Conservation (phyloP, 129 eudicot species). For the Sambucus nigra region DNA sequence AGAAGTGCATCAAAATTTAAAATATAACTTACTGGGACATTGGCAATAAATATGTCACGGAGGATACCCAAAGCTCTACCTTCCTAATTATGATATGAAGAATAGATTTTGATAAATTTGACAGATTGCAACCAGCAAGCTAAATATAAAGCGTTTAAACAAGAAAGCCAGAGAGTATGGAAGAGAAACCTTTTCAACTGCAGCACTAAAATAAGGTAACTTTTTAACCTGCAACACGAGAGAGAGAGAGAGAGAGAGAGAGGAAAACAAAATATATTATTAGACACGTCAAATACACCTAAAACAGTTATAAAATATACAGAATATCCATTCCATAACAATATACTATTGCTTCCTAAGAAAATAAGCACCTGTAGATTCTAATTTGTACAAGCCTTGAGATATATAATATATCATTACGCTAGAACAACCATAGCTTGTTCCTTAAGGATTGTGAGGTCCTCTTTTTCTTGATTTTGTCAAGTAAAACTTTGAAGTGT, state of each 20-base stretch:
- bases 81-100: constrained; percentile 34
- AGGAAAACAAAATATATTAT: constrained; percentile 4
- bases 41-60: constrained; percentile 68
- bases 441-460: no score
- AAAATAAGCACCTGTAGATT: no score
- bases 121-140: constrained; percentile 2
- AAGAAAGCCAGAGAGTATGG: background rate
- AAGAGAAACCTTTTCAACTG: constrained; percentile 28
- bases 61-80: constrained; percentile 64
- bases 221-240: constrained; percentile 44
- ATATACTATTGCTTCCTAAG: no score
- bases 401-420: no score
- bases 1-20: constrained; percentile 4
- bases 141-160: background rate
- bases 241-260: background rate
- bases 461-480: no score
- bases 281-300: background rate
- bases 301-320: background rate
- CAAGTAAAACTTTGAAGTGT: no score
- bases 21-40: constrained; percentile 58
- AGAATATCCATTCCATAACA: no score
- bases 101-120: constrained; percentile 4
- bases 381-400: no score
- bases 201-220: constrained; percentile 15
- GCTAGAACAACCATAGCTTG: no score